Conservation (phyloP, 1,139 yeast species). For the Geotrichum reessii region DNA sequence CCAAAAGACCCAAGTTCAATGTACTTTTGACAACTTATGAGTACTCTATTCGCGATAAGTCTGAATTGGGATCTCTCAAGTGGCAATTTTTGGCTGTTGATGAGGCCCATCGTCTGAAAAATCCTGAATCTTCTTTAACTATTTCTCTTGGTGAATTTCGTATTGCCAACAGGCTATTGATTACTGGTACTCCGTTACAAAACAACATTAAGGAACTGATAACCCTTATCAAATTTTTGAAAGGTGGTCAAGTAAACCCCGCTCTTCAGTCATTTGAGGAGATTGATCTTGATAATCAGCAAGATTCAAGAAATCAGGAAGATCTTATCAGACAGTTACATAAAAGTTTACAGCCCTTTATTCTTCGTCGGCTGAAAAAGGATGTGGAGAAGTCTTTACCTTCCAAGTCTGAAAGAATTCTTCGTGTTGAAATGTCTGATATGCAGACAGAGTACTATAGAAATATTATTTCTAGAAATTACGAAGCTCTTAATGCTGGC, state of each 20-base stretch:
- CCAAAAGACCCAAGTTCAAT: slow-evolving; percentile 75
- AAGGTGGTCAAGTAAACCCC: slow-evolving; percentile 75
- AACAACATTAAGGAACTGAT: slow-evolving; percentile 93
- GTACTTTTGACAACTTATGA: slow-evolving; percentile 89
- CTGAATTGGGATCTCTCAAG: slow-evolving; percentile 70
- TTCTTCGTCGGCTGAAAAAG: slow-evolving; percentile 85
- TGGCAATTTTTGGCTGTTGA: slow-evolving; percentile 99
- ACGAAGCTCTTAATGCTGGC: slow-evolving; percentile 85
- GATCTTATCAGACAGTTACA: slow-evolving; percentile 81
- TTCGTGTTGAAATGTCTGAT: slow-evolving; percentile 92
- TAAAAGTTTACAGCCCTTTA: slow-evolving; percentile 79
- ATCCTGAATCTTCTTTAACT: slow-evolving; percentile 87
- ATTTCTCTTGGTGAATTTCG: slow-evolving; percentile 80
- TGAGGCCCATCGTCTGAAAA: slow-evolving; percentile 95
- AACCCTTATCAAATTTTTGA: slow-evolving; percentile 86
- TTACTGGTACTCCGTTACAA: slow-evolving; percentile 97
- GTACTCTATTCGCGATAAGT: slow-evolving; percentile 82
- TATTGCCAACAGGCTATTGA: slow-evolving; percentile 76
- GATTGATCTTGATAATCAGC: slow-evolving; percentile 89
- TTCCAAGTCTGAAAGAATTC: slow-evolving; percentile 86
- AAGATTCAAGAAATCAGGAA: slow-evolving; percentile 73
- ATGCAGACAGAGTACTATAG: slow-evolving; percentile 92
- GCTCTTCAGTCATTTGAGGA: slow-evolving; percentile 28
- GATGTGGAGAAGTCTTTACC: slow-evolving; percentile 97
- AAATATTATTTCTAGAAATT: slow-evolving; percentile 85